Percentiles rank a stretch among this genome's conserved stretches.
Evolutionary conservation across 2,329 filamentous ascomycete species (phyloP).

Genomic region (Fusarium algeriense): DNA sequence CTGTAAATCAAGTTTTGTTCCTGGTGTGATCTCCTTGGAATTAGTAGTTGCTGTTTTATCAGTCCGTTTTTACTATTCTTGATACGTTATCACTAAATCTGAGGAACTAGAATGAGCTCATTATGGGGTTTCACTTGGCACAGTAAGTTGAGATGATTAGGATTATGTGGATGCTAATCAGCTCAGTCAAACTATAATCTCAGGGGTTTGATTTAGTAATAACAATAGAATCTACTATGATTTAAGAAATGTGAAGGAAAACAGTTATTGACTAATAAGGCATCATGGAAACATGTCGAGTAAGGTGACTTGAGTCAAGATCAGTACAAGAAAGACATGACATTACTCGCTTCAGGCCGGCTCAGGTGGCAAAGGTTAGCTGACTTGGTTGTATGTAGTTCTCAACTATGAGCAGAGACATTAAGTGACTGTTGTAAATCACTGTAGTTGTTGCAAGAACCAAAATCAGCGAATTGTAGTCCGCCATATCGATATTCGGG

Average conservation of each 20-base stretch:
- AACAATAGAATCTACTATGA: too few species aligned
- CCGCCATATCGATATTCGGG: neutral
- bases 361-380: neutral
- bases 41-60: neutral
- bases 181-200: too few species aligned
- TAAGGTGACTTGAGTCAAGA: neutral
- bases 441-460: neutral
- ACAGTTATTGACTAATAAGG: neutral
- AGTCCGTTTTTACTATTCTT: too few species aligned
- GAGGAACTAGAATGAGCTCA: too few species aligned
- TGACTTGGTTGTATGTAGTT: neutral
- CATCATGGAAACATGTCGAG: too few species aligned
- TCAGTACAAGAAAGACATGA: neutral
- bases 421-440: neutral
- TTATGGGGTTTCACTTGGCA: too few species aligned
- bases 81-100: too few species aligned
- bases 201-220: too few species aligned
- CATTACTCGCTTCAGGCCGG: neutral
- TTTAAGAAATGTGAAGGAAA: too few species aligned
- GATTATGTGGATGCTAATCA: too few species aligned
- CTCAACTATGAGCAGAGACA: neutral
- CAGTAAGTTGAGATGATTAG: too few species aligned
- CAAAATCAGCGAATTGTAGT: neutral
- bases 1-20: neutral
- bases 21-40: neutral